Conservation (phyloP, 192 early-diverging fungal species). For the Spizellomyces punctatus region DNA sequence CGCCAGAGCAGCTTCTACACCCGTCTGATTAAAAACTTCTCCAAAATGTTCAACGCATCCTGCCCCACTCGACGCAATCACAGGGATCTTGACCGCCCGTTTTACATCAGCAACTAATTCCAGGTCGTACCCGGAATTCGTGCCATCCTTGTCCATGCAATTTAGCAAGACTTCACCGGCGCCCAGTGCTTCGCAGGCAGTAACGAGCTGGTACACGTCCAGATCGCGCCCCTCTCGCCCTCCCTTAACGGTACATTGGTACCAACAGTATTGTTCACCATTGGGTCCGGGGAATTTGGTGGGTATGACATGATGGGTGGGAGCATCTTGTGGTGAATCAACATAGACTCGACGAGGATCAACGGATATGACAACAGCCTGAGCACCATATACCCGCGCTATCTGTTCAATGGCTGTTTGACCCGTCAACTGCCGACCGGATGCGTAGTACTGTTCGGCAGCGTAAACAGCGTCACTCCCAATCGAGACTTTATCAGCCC, state of each 20-base stretch:
- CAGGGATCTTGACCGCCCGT: constrained; percentile 82
- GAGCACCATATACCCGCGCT: constrained; percentile 89
- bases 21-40: constrained; percentile 80
- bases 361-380: constrained; percentile 98
- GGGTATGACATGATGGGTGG: constrained; percentile 75
- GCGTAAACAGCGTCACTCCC: constrained; percentile 99
- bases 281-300: constrained; percentile 80
- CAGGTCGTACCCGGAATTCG: constrained; percentile 94
- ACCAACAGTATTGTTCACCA: constrained; percentile 96
- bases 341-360: constrained; percentile 97
- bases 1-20: constrained; percentile 94
- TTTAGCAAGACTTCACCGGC: constrained; percentile 98
- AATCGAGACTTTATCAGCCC: constrained; percentile 99
- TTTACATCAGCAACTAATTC: constrained; percentile 83
- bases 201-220: constrained; percentile 90
- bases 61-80: constrained; percentile 97
- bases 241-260: constrained; percentile 98
- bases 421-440: constrained; percentile 55
- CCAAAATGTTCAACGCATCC: constrained; percentile 85
- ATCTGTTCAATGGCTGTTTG: constrained; percentile 94
- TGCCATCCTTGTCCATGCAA: constrained; percentile 99
- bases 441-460: constrained; percentile 78
- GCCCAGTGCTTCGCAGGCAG: constrained; percentile 85
- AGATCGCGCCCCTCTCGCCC: constrained; percentile 94
- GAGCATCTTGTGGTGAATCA: constrained; percentile 65